Conservation (phyloP, 495 filamentous ascomycete genomes). For the Aspergillus avenaceus region DNA sequence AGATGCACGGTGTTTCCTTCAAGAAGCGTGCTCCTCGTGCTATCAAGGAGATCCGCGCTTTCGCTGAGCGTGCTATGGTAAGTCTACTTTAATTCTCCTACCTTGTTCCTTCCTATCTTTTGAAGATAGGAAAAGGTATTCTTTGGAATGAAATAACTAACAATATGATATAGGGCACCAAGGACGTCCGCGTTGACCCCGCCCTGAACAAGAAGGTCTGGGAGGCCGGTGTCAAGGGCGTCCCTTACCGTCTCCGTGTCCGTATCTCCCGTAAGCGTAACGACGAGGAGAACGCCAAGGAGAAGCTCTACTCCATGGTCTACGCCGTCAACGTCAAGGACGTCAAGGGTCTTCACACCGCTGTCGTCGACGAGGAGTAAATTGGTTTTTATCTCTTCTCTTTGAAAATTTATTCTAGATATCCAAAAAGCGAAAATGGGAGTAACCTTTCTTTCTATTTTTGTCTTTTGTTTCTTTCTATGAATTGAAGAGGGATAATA, state of each 20-base stretch:
- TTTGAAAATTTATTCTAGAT: too few relatives aligned
- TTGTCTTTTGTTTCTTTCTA: not conserved
- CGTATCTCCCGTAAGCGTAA: conserved; percentile 99
- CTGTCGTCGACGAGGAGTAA: conserved; percentile 62
- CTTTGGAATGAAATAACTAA: not conserved
- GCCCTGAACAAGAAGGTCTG: conserved; percentile 99
- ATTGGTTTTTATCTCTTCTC: too few relatives aligned
- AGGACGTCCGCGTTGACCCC: conserved; percentile 96
- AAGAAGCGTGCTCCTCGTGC: conserved; percentile 98
- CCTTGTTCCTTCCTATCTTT: not conserved
- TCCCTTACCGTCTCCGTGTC: conserved; percentile 91
- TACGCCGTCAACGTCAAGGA: conserved; percentile 99
- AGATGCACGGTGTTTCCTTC: conserved; percentile 96
- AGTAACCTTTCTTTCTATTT: not conserved
- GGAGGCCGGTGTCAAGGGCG: conserved; percentile 98
- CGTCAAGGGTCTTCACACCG: conserved; percentile 91
- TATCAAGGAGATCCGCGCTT: conserved; percentile 98
- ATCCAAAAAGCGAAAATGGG: too few relatives aligned
- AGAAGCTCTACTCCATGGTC: conserved; percentile 98
- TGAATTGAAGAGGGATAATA: not conserved
- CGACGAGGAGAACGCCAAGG: conserved; percentile 98
- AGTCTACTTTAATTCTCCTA: conserved; percentile 27
- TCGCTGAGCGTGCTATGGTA: conserved; percentile 94
- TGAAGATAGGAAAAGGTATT: not conserved
- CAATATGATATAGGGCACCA: conserved; percentile 74